Conservation (phyloP, 1,139 yeast species). For the Sugiyamaella xylanicola region DNA sequence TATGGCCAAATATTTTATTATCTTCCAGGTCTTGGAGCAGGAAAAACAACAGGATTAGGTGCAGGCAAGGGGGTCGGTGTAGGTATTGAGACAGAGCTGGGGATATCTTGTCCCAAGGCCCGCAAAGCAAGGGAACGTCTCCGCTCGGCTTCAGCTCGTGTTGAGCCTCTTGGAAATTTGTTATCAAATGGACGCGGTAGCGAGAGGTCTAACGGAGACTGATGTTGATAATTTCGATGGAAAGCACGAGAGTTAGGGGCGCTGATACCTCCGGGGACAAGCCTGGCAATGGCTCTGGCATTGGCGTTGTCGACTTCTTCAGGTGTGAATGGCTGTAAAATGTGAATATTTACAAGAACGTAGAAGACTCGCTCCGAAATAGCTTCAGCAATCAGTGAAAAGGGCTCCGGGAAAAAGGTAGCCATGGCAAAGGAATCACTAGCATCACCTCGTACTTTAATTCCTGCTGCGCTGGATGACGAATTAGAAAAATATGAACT, state of each 20-base stretch:
- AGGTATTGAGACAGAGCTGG: background rate
- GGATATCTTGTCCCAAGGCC: conserved; percentile 62
- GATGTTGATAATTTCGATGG: conserved; percentile 16
- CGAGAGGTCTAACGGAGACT: conserved; percentile 3
- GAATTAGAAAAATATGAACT: background rate
- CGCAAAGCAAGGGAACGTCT: conserved; percentile 83
- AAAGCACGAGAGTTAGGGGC: conserved; percentile 3
- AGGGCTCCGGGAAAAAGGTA: conserved; percentile 67
- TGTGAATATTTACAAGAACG: conserved; percentile 19
- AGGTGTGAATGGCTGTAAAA: conserved; percentile 28
- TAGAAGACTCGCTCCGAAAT: conserved; percentile 22
- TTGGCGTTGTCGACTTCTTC: conserved; percentile 34
- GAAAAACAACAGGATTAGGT: conserved; percentile 28
- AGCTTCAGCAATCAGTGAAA: conserved; percentile 51
- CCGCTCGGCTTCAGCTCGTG: conserved; percentile 68
- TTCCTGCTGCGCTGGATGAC: conserved; percentile 22
- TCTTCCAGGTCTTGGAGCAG: conserved; percentile 25
- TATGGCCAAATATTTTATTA: conserved; percentile 5
- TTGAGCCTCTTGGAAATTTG: conserved; percentile 21
- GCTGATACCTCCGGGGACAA: conserved; percentile 21
- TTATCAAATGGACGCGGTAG: conserved; percentile 3
- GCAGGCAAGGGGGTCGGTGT: conserved; percentile 16
- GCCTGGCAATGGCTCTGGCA: conserved; percentile 30
- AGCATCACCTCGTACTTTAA: conserved; percentile 76
- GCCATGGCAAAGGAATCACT: conserved; percentile 82